Percentiles rank a stretch among this genome's conserved stretches.
Evolutionary conservation across 345 rosid genomes (phyloP).

Genomic region (Reutealis trisperma): DNA sequence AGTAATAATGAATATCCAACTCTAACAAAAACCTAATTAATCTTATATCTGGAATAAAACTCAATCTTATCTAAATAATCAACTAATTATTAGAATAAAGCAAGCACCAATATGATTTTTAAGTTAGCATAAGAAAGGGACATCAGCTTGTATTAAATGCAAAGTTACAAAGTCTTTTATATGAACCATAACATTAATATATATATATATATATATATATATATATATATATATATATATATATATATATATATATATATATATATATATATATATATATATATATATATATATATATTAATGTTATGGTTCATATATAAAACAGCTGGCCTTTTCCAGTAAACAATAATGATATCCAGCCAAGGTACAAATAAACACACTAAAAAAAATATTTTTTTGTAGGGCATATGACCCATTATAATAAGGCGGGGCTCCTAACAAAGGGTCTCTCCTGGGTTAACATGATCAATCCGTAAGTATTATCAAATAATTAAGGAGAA

Average conservation of each 20-base stretch:
- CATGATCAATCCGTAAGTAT: not conserved
- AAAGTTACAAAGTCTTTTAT: not conserved
- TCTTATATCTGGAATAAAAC: too few species aligned
- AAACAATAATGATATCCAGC: constrained; percentile 31
- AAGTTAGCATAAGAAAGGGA: not conserved
- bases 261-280: too few species aligned
- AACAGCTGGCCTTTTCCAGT: constrained; percentile 1
- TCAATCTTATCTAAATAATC: too few species aligned
- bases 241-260: too few species aligned
- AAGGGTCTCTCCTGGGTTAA: not conserved
- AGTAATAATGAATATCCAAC: too few species aligned
- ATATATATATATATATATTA: too few species aligned
- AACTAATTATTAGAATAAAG: too few species aligned
- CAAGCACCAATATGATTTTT: not conserved
- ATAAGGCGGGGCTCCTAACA: not conserved
- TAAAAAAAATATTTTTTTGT: not conserved
- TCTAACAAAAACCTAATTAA: too few species aligned
- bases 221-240: too few species aligned
- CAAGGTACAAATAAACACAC: constrained; percentile 6
- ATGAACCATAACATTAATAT: too few species aligned
- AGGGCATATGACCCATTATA: not conserved
- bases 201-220: too few species aligned
- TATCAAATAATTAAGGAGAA: constrained; percentile 1
- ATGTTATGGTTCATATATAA: not conserved
- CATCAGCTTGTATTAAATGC: constrained; percentile 5